Evolutionary conservation across 345 rosid species (phyloP), one percentile per base, ranked within the genome.

Genomic region (Leavenworthia alabamica): DNA sequence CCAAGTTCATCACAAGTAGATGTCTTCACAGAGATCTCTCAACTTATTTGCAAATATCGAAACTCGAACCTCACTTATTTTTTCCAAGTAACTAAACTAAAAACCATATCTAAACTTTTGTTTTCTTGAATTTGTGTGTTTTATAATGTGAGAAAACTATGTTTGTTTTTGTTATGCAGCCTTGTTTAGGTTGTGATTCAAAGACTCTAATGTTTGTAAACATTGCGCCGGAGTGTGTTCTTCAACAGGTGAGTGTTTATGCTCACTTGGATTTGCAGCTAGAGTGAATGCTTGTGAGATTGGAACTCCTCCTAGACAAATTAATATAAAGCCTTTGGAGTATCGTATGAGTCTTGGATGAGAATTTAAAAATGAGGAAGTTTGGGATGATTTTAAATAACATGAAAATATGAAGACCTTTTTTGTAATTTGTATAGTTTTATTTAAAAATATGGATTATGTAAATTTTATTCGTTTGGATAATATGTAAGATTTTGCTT

Each of bases 231-330:
- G 97, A 90, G n/a, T n/a, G 32, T 78, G 83, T 7, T 50, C 96
- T 39, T 90, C 97, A 3, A 80, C 73, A 1, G 88, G 93, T 4
- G 99, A 94, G 80, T 90, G 96, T 2, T 83, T 94, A 3, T 94
- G 97, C 77, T 94, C 97, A 9, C 85, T 94, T 10, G 80, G 97
- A 14, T 94, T 94, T 2, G 99, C 99, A 43, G 92, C 99, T 4
- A 78, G 99, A 65, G 99, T 94, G 15, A 94, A 94, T 70, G 88
- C 97, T 31, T 94, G 99, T n/a, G 99, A 94, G 78, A 94, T 94
- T 52, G 99, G 99, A 51, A 82, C 84, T 43, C 96, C 99, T 4
- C 76, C 97, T 8, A 89, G 99, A 7, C 90, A 87, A 50, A 79
- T 79, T 46, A 73, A 66, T 61, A 54, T 68, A 13, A 72, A 80